Base-by-base conservation (phyloP, 75 land plant genomes). In the Gnetum montanum region DNA sequence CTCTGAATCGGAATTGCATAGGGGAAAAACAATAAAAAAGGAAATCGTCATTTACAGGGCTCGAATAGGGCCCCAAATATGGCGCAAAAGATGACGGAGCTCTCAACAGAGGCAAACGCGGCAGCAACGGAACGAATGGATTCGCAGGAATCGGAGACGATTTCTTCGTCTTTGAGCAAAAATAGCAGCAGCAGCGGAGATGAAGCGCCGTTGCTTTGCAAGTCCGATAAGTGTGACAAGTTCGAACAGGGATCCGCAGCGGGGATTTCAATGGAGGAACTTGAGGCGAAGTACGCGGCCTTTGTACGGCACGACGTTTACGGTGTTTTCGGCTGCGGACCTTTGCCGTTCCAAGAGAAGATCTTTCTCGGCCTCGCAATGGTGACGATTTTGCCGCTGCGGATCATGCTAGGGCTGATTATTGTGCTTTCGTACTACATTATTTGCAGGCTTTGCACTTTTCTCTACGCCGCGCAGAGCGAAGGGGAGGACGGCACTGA, bases 211-310 rank as follows among this genome's bases (percentile, higher is more conserved):
- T n/a, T n/a, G n/a, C n/a, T n/a, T n/a, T n/a, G n/a, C n/a, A n/a
- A n/a, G n/a, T n/a, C n/a, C n/a, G n/a, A n/a, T n/a, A n/a, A n/a
- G n/a, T n/a, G n/a, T n/a, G n/a, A n/a, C n/a, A n/a, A n/a, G n/a
- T n/a, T n/a, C n/a, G n/a, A n/a, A n/a, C 31, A 48, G 18, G 69
- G 61, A 27, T 22, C 24, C 11, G 43, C 16, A 41, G 1, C 43
- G 13, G 43, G 27, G 13, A 15, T 18, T 41, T 15, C 43, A 41
- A 15, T 81, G 22, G 46, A 66, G 25, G 98, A 94, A 43, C 74
- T 94, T 55, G 92, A 94, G 55, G 64, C 47, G 44, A 86, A 83
- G 57, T 90, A 60, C 65, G 96, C 98, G 8, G 81, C 98, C 0
- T 94, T 72, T 58, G 81, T 90, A 19, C 63, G 98, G 26, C 59